A percentile compares a stretch with the other conserved stretches of the same genome.
phyloP scores from a whole-genome alignment of 108 stramenopile genomes.

The Nitzschia inconspicua region DNA sequence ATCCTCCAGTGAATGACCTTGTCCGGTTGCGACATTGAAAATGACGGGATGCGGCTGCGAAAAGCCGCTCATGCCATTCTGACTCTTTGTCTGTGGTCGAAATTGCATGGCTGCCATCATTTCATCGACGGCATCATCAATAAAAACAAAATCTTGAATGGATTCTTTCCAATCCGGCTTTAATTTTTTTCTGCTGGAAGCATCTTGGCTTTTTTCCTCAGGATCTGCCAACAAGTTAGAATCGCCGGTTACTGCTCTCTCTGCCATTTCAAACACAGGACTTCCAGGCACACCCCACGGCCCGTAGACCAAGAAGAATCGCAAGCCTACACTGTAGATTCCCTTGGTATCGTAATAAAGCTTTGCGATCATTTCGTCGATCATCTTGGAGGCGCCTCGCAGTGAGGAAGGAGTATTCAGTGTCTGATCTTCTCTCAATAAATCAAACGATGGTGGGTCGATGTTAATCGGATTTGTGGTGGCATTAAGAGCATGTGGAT shows the following conservation, averaged over 20 bases:
- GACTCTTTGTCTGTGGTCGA: conserved; percentile 13
- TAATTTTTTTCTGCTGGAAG: background rate
- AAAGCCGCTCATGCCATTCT: background rate
- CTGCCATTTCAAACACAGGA: conserved; percentile 74
- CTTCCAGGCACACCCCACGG: conserved; percentile 78
- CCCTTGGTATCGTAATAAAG: conserved; percentile 70
- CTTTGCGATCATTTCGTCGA: conserved; percentile 74
- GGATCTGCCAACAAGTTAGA: background rate
- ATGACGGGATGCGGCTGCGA: conserved; percentile 49
- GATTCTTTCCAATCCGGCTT: conserved; percentile 1
- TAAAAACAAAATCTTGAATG: conserved; percentile 76
- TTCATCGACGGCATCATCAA: conserved; percentile 88
- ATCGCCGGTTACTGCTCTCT: conserved; percentile 45
- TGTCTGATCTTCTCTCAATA: conserved; percentile 55
- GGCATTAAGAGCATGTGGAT: conserved; percentile 14
- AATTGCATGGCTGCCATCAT: conserved; percentile 81
- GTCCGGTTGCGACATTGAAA: conserved; percentile 74
- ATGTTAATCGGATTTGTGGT: background rate
- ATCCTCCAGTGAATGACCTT: conserved; percentile 42
- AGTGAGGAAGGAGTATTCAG: conserved; percentile 65
- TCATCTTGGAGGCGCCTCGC: conserved; percentile 70
- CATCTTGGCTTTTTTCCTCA: background rate
- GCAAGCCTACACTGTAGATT: conserved; percentile 70
- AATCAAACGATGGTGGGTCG: background rate
- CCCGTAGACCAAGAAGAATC: conserved; percentile 88